Percentiles rank a stretch among this genome's conserved stretches.
phyloP scores from a whole-genome alignment of 2,329 filamentous ascomycete species.

The Nemania sp. region DNA sequence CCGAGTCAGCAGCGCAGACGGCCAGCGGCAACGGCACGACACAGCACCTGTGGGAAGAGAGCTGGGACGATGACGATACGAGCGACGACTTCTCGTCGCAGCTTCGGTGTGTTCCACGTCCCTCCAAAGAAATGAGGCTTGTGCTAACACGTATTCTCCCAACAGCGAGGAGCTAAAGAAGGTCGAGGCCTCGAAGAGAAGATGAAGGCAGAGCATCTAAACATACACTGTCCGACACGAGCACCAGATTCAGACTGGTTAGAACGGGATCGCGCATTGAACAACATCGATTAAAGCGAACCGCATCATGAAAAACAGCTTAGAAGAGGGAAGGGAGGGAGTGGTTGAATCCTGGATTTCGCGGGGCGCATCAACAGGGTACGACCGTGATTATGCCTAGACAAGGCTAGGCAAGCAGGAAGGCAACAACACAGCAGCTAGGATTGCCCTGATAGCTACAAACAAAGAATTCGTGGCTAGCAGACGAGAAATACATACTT shows the following conservation, averaged over 20 bases:
- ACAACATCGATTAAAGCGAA: not conserved
- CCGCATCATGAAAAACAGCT: not conserved
- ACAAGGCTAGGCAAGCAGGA: not conserved
- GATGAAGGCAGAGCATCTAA: constrained; percentile 53
- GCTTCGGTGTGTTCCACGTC: constrained; percentile 75
- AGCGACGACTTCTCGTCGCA: constrained; percentile 96
- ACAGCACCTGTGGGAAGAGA: constrained; percentile 96
- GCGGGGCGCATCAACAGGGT: not conserved
- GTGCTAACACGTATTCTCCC: constrained; percentile 1
- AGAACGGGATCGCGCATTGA: not conserved
- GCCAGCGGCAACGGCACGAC: constrained; percentile 69
- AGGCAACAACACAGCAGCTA: not conserved
- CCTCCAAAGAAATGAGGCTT: not conserved
- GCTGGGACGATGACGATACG: constrained; percentile 99
- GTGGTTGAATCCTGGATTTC: not conserved
- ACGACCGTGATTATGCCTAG: not conserved
- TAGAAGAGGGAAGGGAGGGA: not conserved
- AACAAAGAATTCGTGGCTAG: not conserved
- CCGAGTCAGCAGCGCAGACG: constrained; percentile 70
- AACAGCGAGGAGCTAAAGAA: constrained; percentile 91
- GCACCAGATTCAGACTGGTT: not conserved
- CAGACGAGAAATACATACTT: not conserved
- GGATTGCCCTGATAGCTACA: not conserved
- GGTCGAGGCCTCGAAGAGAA: constrained; percentile 80
- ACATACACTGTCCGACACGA: not conserved